A percentile compares a stretch with the other conserved stretches of the same genome.
Conservation (phyloP, 2,329 filamentous ascomycete genomes). For the Rutstroemia sp. region DNA sequence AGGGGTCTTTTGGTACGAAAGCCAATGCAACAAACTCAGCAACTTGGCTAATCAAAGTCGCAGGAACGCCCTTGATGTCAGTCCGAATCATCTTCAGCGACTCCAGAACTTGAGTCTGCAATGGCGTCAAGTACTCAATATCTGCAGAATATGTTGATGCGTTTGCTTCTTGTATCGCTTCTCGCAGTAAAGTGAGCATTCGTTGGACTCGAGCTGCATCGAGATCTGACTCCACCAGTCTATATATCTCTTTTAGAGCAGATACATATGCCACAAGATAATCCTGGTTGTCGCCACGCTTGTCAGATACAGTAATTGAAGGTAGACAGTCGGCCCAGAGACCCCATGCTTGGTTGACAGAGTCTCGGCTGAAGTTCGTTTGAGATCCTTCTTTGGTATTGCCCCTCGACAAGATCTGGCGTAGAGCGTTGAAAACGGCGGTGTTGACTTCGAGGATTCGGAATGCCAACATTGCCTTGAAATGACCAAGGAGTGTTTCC, state of each 20-base stretch:
- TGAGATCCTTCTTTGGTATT: slow-evolving; percentile 37
- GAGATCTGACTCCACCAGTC: slow-evolving; percentile 59
- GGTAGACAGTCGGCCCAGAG: slow-evolving; percentile 65
- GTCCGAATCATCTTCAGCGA: slow-evolving; percentile 61
- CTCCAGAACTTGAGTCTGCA: slow-evolving; percentile 64
- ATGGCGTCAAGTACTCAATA: slow-evolving; percentile 61
- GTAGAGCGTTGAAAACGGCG: slow-evolving; percentile 60
- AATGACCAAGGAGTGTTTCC: slow-evolving; percentile 63
- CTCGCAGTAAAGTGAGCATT: slow-evolving; percentile 65
- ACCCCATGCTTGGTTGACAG: slow-evolving; percentile 57
- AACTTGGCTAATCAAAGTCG: slow-evolving; percentile 61
- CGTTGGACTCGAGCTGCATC: slow-evolving; percentile 52
- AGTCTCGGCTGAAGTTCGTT: slow-evolving; percentile 30
- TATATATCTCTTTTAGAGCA: slow-evolving; percentile 70
- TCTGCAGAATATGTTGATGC: slow-evolving; percentile 63
- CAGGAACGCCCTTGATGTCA: slow-evolving; percentile 56
- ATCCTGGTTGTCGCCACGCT: slow-evolving; percentile 62
- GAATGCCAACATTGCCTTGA: slow-evolving; percentile 57
- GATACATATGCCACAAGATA: slow-evolving; percentile 81
- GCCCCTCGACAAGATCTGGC: slow-evolving; percentile 48
- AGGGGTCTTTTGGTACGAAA: slow-evolving; percentile 39
- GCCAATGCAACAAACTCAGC: slow-evolving; percentile 66
- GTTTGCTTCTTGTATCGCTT: slow-evolving; percentile 64
- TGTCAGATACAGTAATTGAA: slow-evolving; percentile 36
- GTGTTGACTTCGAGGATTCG: slow-evolving; percentile 63